A percentile compares a stretch with the other conserved stretches of the same genome.
Evolutionary conservation across 2,329 filamentous ascomycete genomes (phyloP).

Genomic region (Orbilia ellipsospora): DNA sequence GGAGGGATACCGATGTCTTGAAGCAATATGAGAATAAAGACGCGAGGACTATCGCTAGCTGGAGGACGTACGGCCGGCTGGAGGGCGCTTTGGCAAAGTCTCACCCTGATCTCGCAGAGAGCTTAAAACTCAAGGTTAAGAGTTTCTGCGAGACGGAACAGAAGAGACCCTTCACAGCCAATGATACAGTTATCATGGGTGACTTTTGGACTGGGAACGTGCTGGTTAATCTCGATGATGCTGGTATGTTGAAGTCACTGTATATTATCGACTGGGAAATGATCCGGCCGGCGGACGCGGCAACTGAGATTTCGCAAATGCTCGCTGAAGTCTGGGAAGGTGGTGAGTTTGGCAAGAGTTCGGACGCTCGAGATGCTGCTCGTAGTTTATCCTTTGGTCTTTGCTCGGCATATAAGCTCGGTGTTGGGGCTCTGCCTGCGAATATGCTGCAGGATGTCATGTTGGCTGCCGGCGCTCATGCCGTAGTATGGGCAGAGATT

Average conservation of each 20-base stretch:
- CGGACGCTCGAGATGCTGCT: constrained; percentile 31
- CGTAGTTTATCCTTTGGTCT: constrained; percentile 16
- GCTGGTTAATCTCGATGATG: constrained; percentile 30
- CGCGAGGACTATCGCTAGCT: constrained; percentile 42
- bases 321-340: constrained; percentile 50
- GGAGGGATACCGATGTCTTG: constrained; percentile 15
- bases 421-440: not conserved
- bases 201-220: constrained; percentile 55
- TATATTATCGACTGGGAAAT: constrained; percentile 55
- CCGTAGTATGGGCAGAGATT: constrained; percentile 28
- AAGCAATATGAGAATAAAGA: constrained; percentile 42
- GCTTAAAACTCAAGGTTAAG: constrained; percentile 25
- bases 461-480: constrained; percentile 40
- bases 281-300: constrained; percentile 39
- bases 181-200: constrained; percentile 50
- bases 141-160: constrained; percentile 36
- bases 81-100: constrained; percentile 22
- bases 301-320: constrained; percentile 52
- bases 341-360: constrained; percentile 43
- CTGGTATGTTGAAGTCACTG: constrained; percentile 24
- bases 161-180: constrained; percentile 20
- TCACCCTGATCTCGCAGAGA: constrained; percentile 24
- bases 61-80: constrained; percentile 44
- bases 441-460: constrained; percentile 37
- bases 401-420: constrained; percentile 31